Percentiles rank a stretch among this genome's conserved stretches.
Evolutionary conservation across 2,329 filamentous ascomycete genomes (phyloP).

Genomic region (Lecanicillium sp.): DNA sequence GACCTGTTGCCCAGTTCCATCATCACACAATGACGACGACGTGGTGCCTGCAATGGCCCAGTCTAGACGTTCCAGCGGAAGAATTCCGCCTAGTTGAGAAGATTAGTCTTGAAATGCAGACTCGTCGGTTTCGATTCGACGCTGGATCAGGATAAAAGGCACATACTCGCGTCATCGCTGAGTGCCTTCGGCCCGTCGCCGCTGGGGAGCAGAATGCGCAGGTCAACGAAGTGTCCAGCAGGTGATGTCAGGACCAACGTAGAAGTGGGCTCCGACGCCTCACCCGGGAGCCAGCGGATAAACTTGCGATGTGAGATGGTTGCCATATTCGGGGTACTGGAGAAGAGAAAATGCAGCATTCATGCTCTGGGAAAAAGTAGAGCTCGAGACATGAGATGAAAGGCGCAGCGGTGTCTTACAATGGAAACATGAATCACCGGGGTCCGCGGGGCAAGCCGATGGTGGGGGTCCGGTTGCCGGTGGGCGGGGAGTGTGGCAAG

Average conservation of each 20-base stretch:
- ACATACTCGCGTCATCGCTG: conserved; percentile 4
- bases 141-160: not conserved
- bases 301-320: conserved; percentile 50
- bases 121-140: no score
- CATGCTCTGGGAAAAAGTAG: not conserved
- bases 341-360: conserved; percentile 25
- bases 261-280: conserved; percentile 50
- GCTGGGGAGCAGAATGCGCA: conserved; percentile 42
- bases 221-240: conserved; percentile 49
- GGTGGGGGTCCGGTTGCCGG: no score
- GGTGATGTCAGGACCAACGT: conserved; percentile 59
- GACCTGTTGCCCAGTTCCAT: conserved; percentile 18
- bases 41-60: conserved; percentile 59
- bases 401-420: no score
- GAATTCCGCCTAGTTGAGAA: conserved; percentile 2
- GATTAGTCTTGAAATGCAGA: no score
- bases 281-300: conserved; percentile 49
- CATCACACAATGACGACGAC: conserved; percentile 21
- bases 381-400: no score
- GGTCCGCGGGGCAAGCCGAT: no score
- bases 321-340: conserved; percentile 24
- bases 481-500: no score
- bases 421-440: no score
- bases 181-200: conserved; percentile 6
- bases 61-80: conserved; percentile 35